Base-by-base conservation (phyloP, 192 early-diverging fungal genomes). In the Entophlyctis luteolus region DNA sequence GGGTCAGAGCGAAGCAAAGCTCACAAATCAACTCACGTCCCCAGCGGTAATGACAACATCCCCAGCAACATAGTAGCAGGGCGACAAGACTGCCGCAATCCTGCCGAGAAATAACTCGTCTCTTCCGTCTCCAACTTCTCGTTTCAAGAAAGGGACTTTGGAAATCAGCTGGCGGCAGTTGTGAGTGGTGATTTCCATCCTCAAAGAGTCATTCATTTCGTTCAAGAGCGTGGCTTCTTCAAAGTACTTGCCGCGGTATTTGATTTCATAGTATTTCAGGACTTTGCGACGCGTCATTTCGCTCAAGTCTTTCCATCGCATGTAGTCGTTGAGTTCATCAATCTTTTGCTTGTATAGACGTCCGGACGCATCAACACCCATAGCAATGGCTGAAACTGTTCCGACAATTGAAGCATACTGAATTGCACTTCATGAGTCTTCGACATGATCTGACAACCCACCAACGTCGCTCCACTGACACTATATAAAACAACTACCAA, bases 91-190 rank as follows among this genome's bases (percentile, higher is more conserved):
- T 16, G 20, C 65, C 5, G 75, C 80, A n/a, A 82, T 69, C 12
- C 65, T 50, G 20, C 77, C 71, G 5, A 79, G 23, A 58, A 82
- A 82, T 12, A 62, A 4, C 34, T 70, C 60, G 48, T 82, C 80
- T 20, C 75, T 68, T 28, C 78, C 78, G 47, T 79, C 78, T 10
- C 55, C 57, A 12, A 58, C 49, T 29, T 59, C 55, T 18, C 75
- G 67, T 28, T 56, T 68, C 28, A 82, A 56, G 62, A 81, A 81
- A 27, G 70, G 80, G 23, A 78, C 75, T 42, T 81, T 79, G 18
- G 36, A 36, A 36, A 82, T 73, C 42, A 82, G 59, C 1, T 77
- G 68, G 18, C 67, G 32, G 58, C 81, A 82, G 50, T 80, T 79
- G 52, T 74, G 67, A 31, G 73, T 49, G 1, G 72, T 50, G 59